Conservation (phyloP, 768 basidiomycete species). For the Flagelloscypha sp. region DNA sequence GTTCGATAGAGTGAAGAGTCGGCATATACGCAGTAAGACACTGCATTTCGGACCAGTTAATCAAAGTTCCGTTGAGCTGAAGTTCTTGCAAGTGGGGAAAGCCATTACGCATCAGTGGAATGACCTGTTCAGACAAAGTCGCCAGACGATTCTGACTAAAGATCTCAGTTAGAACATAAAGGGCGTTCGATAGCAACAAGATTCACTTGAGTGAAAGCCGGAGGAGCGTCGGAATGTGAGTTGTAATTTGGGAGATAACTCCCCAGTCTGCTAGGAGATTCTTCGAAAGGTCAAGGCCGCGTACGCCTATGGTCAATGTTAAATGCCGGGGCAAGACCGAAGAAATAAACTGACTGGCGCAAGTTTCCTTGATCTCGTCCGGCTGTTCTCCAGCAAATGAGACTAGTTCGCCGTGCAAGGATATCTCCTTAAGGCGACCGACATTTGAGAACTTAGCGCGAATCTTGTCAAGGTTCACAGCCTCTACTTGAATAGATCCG, state of each 20-base stretch:
- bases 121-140: slow-evolving; percentile 24
- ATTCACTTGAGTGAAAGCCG: slow-evolving; percentile 70
- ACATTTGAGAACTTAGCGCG: slow-evolving; percentile 61
- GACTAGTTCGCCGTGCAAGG: slow-evolving; percentile 65
- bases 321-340: slow-evolving; percentile 8
- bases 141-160: slow-evolving; percentile 62
- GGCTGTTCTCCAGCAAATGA: slow-evolving; percentile 36
- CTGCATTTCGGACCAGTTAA: slow-evolving; percentile 63
- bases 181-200: slow-evolving; percentile 9
- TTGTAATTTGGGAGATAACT: slow-evolving; percentile 50
- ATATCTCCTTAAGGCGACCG: slow-evolving; percentile 64
- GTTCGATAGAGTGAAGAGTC: slow-evolving; percentile 45
- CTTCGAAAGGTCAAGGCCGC: slow-evolving; percentile 73
- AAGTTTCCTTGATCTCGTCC: slow-evolving; percentile 46
- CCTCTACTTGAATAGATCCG: slow-evolving; percentile 80
- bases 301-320: slow-evolving; percentile 44
- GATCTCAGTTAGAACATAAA: slow-evolving; percentile 11
- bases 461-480: slow-evolving; percentile 74
- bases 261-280: slow-evolving; percentile 72
- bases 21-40: slow-evolving; percentile 45
- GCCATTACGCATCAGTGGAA: slow-evolving; percentile 25
- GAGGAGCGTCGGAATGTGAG: slow-evolving; percentile 53
- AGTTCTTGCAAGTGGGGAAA: slow-evolving; percentile 54
- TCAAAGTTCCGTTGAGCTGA: slow-evolving; percentile 66
- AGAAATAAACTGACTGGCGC: slow-evolving; percentile 52